Percentiles rank a stretch among this genome's conserved stretches.
Conservation (phyloP, 1,284 basidiomycete species). For the Tilletia caries region DNA sequence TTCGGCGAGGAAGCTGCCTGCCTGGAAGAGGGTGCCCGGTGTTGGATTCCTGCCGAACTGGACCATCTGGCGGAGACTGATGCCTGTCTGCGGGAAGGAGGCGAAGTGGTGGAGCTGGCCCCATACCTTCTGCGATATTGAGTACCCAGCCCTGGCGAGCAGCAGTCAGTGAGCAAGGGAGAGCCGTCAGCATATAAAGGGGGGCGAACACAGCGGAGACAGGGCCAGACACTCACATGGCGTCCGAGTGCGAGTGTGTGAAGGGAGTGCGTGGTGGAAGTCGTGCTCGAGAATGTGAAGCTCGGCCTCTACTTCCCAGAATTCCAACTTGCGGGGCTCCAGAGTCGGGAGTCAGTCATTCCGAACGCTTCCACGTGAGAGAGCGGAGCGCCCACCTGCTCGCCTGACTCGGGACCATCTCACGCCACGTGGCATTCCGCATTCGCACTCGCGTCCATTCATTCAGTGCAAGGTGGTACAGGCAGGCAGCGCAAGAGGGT, state of each 20-base stretch:
- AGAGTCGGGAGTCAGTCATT: too few species aligned
- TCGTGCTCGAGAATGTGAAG: neutral
- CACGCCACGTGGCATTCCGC: too few species aligned
- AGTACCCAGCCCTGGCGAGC: conserved; percentile 24
- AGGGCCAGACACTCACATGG: conserved; percentile 8
- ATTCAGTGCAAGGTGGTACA: too few species aligned
- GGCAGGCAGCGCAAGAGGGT: too few species aligned
- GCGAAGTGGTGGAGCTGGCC: conserved; percentile 50
- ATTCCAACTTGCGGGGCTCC: too few species aligned
- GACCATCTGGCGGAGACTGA: conserved; percentile 53
- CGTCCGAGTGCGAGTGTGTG: neutral
- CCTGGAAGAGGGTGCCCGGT: conserved; percentile 50
- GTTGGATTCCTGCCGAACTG: conserved; percentile 51
- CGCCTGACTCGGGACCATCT: too few species aligned
- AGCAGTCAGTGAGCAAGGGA: neutral
- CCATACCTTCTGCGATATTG: conserved; percentile 48
- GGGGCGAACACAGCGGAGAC: neutral
- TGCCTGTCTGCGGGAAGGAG: conserved; percentile 51
- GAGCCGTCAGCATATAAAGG: neutral
- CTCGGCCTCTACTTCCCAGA: neutral
- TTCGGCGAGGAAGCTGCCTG: conserved; percentile 60
- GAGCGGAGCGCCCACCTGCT: too few species aligned
- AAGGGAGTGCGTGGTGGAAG: neutral
- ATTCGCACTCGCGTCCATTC: too few species aligned
- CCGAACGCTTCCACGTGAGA: too few species aligned